Evolutionary conservation across 176 grass and related monocot species (phyloP), one percentile per base, ranked within the genome.

Genomic region (Chrysopogon serrulatus): DNA sequence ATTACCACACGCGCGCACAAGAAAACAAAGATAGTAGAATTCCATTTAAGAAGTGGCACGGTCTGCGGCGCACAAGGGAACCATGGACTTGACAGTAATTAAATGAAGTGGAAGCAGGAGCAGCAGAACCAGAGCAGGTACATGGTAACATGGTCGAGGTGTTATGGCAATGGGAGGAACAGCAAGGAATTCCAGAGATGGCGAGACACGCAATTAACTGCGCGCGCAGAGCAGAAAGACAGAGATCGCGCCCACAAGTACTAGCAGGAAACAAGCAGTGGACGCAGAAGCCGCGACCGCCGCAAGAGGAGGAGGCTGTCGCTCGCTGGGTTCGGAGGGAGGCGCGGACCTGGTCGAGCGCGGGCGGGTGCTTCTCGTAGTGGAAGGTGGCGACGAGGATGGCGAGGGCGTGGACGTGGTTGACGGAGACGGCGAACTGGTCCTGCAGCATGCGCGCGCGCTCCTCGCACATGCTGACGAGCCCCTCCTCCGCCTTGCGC

Each of bases 311-410:
- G n/a, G 47, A 0, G 18, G 4, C 11, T 16, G 41, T n/a, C n/a
- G n/a, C 37, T 39, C 45, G 47, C 47, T 49, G 17, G 47, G 7
- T 56, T 56, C 51, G 51, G 2, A 18, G 5, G 1, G n/a, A 1
- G 41, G 31, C 28, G 31, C 28, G 35, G 28, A 98, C 93, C 96
- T 99, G 96, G 87, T 99, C 96, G 13, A 99, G 91, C 30, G 91
- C 96, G 5, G 96, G 83, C 19, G 93, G 93, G 26, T 68, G 36
- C 86, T 94, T 99, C 74, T 99, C 91, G 93, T 99, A 99, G 80
- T 92, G 83, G 85, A 99, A 99, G 30, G 93, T 99, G 26, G 96
- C 94, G 81, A 99, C 91, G 62, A 99, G 96, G 62, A 99, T 99
- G 80, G 96, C 93, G 54, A 99, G 91, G 33, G 96, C 96, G 77